Conservation (phyloP, 352 stramenopile species). For the Globisporangium spiculum region DNA sequence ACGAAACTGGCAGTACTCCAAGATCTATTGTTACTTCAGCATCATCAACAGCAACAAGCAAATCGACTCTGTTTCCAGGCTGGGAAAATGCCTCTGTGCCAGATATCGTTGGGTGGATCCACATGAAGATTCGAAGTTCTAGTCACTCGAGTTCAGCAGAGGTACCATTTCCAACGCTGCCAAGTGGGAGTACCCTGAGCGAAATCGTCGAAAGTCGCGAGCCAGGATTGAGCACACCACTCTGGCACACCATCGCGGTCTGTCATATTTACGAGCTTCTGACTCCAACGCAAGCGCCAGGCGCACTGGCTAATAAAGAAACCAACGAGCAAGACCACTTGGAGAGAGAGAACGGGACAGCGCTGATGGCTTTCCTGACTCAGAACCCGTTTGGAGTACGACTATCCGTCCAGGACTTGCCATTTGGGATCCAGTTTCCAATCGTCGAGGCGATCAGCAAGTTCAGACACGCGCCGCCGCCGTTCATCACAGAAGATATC, state of each 20-base stretch:
- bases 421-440: constrained; percentile 52
- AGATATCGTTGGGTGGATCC: constrained; percentile 54
- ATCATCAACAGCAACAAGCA: not conserved
- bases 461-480: constrained; percentile 59
- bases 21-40: not conserved
- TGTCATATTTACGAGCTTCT: constrained; percentile 46
- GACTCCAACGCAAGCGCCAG: constrained; percentile 8
- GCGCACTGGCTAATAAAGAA: not conserved
- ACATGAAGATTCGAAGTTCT: constrained; percentile 17
- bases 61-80: not conserved
- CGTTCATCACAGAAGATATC: constrained; percentile 51
- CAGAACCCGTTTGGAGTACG: constrained; percentile 33
- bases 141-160: not conserved
- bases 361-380: constrained; percentile 52
- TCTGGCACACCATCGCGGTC: constrained; percentile 34
- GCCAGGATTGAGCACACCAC: constrained; percentile 1
- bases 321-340: not conserved
- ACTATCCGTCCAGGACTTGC: constrained; percentile 54
- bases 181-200: constrained; percentile 2
- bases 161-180: constrained; percentile 26
- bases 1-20: constrained; percentile 29
- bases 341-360: constrained; percentile 14
- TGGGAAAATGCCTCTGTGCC: constrained; percentile 34
- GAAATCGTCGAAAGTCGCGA: not conserved
- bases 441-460: constrained; percentile 53